Evolutionary conservation across 2,329 filamentous ascomycete species (phyloP).

Genomic region (Claviceps digitariae): DNA sequence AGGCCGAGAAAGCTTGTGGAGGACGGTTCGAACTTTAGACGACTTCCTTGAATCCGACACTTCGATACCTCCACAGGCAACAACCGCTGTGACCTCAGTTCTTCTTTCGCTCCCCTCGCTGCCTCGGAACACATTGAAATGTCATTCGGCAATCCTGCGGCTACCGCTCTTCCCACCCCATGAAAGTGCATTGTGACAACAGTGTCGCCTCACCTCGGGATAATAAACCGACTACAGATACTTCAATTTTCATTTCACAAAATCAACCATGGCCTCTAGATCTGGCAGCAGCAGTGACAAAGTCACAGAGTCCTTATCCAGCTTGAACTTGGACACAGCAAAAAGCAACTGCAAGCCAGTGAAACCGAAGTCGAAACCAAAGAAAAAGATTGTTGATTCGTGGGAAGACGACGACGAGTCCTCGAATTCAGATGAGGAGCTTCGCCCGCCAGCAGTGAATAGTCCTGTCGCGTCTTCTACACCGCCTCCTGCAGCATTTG

Average conservation of each 20-base stretch:
- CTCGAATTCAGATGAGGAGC: slow-evolving; percentile 19
- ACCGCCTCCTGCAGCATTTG: slow-evolving; percentile 55
- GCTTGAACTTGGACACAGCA: slow-evolving; percentile 16
- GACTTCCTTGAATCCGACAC: too few species aligned
- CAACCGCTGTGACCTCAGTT: neutral
- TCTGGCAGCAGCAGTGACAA: slow-evolving; percentile 13
- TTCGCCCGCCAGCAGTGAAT: slow-evolving; percentile 28
- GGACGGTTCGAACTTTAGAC: neutral
- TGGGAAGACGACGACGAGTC: slow-evolving; percentile 47
- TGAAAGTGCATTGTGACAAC: neutral
- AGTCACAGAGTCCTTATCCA: slow-evolving; percentile 18
- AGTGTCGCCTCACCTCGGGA: neutral
- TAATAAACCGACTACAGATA: neutral
- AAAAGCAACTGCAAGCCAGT: slow-evolving; percentile 5
- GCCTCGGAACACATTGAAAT: too few species aligned
- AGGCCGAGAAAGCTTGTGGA: neutral
- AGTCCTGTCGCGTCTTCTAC: slow-evolving; percentile 25
- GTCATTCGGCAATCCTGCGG: neutral
- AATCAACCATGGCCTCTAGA: slow-evolving; percentile 11
- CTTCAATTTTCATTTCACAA: neutral
- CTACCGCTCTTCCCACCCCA: neutral
- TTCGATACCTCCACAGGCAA: neutral
- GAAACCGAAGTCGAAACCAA: slow-evolving; percentile 12
- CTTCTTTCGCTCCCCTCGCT: neutral
- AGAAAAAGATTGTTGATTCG: slow-evolving; percentile 25